Evolutionary conservation across 208 protist genomes (phyloP), one percentile per base, ranked within the genome.

Genomic region (Leishmania amazonensis): DNA sequence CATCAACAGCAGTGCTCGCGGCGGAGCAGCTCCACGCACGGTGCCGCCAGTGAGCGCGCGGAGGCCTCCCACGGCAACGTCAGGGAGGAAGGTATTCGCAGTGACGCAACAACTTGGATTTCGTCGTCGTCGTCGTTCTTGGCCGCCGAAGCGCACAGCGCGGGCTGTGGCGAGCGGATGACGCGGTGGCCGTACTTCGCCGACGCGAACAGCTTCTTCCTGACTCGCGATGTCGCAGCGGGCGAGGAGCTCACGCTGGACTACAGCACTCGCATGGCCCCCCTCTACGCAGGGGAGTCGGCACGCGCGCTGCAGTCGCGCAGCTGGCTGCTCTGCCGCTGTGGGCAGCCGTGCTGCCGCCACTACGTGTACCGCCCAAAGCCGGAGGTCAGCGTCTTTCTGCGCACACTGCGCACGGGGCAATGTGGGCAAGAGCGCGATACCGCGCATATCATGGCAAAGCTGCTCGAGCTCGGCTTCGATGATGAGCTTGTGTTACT

Each of bases 181-280:
- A 70, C 82, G 38, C 47, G 49, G 47, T 96, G 90, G 84, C 38
- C 70, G 38, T 35, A 87, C 78, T 96, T 95, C 79, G 90, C 81
- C 4, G 93, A 96, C 78, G 79, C 93, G 1, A 96, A 96, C 86
- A 90, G 88, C 76, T 94, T 93, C 71, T 96, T 96, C 67, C 64
- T 89, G 8, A 87, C 91, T 3, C 88, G 91, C 45, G 89, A 94
- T 73, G 85, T 96, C 7, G 81, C 53, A 42, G 93, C 93, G 5
- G 89, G 88, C 0, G 86, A 91, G 81, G 93, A 96, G 80, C 83
- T 96, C 64, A 94, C 91, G 60, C 53, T 96, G n/a, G 87, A 93
- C 84, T 96, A 96, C 83, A 81, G 87, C 62, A 71, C 85, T 45
- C 89, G 92, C 58, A 81, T 90, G 51, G 92, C 90, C 1, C 89